Base-by-base conservation (phyloP, 345 rosid species). In the Eucalyptus erythrocorys region DNA sequence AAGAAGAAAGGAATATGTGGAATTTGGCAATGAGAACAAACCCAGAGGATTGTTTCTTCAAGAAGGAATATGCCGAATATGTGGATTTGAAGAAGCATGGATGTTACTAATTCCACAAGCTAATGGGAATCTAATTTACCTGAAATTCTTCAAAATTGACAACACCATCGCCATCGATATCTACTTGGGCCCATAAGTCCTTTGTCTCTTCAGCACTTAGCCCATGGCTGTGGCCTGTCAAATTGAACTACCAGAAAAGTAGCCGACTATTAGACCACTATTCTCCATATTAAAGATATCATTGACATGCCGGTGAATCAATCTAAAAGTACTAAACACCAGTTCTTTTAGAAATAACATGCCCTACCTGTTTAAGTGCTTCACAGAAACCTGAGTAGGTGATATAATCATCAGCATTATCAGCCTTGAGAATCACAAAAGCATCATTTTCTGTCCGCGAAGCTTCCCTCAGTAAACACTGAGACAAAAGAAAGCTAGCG, bases 161-260 rank as follows among this genome's bases (percentile, higher is more conserved):
- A 85, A 94, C 88, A 48, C 95, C 96, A 6, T 96, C 94, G 80
- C 98, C 96, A 90, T 96, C 98, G 40, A 91, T 91, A 91, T 96
- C 99, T 88, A 96, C 98, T 93, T 94, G 98, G 89, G 79, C 89
- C 99, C 99, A 97, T 89, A 97, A 91, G 87, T 96, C 98, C 88
- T 88, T 91, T 22, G 90, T 95, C 94, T 97, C 99, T 90, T 96
- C 95, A 51, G 88, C 94, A 48, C 92, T 93, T 45, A 96, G 98
- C 66, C 99, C 99, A 82, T 95, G 91, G 88, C 90, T 85, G 34
- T 94, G 96, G 89, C 96, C 99, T 11, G 95, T 94, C 91, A 96
- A 91, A 76, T 95, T 93, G 85, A 97, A 96, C 99, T 96, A 95
- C 53, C 47, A 2, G 1, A 76, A 76, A 76, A 10, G 27, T 40